Conservation (phyloP, 2,329 filamentous ascomycete species). For the Fusarium sp. region DNA sequence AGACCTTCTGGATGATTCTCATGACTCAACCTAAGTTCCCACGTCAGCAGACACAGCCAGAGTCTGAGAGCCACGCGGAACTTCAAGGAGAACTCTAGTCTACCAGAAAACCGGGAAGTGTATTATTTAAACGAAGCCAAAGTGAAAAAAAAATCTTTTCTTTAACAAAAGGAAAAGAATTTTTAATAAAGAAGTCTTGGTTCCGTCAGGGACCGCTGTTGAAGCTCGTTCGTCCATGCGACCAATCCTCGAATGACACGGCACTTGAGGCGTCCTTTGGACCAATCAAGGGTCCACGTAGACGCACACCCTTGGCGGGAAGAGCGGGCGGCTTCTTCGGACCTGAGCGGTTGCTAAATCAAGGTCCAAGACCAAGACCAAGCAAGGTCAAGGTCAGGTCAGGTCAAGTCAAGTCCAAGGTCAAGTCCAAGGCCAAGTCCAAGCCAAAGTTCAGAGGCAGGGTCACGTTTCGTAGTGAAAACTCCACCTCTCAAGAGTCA, state of each 20-base stretch:
- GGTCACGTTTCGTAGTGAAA: constrained; percentile 21
- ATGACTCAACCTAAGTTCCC: constrained; percentile 32
- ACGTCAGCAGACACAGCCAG: constrained; percentile 35
- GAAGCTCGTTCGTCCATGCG: constrained; percentile 29
- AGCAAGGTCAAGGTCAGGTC: constrained; percentile 6
- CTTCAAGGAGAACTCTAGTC: constrained; percentile 10
- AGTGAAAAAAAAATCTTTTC: constrained; percentile 29
- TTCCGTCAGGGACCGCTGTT: constrained; percentile 14
- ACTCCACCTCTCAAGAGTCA: constrained; percentile 22
- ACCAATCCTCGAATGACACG: constrained; percentile 46
- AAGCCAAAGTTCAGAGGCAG: constrained; percentile 10
- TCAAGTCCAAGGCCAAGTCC: not conserved
- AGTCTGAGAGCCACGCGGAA: constrained; percentile 24
- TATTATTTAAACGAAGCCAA: constrained; percentile 1
- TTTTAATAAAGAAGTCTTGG: constrained; percentile 17
- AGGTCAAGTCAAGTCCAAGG: not conserved
- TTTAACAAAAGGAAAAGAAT: not conserved
- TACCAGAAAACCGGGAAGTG: constrained; percentile 19
- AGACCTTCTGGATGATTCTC: constrained; percentile 29
- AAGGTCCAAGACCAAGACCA: constrained; percentile 23
- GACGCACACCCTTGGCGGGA: constrained; percentile 31
- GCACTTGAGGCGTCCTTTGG: constrained; percentile 35
- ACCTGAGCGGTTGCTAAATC: constrained; percentile 38
- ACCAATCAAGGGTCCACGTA: constrained; percentile 42
- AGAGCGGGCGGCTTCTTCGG: constrained; percentile 40